These are phyloP conservation scores for Vaccinium darrowii DNA, from an alignment of 148 eudicot genomes.

Conservation along the genomic window DNA sequence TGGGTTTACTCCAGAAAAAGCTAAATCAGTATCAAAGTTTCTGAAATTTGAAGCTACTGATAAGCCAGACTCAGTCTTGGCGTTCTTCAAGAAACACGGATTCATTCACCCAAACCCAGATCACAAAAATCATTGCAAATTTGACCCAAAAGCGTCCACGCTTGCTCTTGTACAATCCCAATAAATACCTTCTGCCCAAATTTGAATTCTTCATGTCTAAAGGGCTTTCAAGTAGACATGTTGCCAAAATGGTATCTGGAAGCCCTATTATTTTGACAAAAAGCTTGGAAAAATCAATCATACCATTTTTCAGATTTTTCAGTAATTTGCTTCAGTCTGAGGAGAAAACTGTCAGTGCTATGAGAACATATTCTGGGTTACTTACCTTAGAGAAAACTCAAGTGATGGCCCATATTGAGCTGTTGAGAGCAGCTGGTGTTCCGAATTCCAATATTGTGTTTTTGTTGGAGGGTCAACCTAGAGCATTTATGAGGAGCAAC, in stretches of 20 bases:
- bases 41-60: background rate
- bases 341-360: background rate
- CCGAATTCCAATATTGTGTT: background rate
- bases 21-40: background rate
- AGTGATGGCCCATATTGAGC: background rate
- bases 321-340: background rate
- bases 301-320: background rate
- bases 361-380: background rate
- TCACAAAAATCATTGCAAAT: background rate
- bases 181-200: background rate
- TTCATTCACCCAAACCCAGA: background rate
- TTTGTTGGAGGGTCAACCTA: constrained; percentile 16
- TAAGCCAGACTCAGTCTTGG: background rate
- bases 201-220: background rate
- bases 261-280: background rate
- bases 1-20: background rate
- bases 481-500: background rate
- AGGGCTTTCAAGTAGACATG: background rate
- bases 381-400: background rate
- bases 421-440: constrained; percentile 11
- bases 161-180: background rate
- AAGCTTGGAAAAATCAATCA: background rate
- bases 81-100: background rate
- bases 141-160: background rate
- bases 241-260: background rate